Evolutionary conservation across 2,329 filamentous ascomycete species (phyloP), one percentile per base, ranked within the genome.

Genomic region (Cladosporium sp.): DNA sequence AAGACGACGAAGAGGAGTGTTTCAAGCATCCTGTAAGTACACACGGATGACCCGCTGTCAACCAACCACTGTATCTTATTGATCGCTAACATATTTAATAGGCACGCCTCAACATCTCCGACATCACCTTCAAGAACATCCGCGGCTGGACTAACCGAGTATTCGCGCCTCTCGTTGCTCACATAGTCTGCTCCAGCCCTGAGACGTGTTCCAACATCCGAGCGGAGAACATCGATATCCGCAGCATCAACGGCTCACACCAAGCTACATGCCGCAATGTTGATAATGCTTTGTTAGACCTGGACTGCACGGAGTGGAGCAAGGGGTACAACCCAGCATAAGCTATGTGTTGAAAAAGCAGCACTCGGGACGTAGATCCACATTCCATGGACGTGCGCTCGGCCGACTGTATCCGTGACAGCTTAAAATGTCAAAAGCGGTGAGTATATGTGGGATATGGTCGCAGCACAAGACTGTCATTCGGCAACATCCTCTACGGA

Each of bases 1-100:
- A 88, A 76, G 84, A 79, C 66, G 88, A 89, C 71, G 72, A 84
- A 58, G 88, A 85, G 2, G 79, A 88, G n/a, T 89, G 87, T 77
- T 82, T 84, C 54, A 70, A 85, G 74, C 85, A 78, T 70, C 87
- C 86, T 14, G 57, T 59, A n/a, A 58, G 32, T 14, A 21, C 28
- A 14, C 25, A 39, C 6, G 1, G 4, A 39, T n/a, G 34, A 39
- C 36, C 32, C 16, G 16, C 1, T 14, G 18, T 16, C 16, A 18
- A 16, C 3, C 16, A n/a, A 4, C 36, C 16, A 21, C 18, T n/a
- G 36, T n/a, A 43, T 21, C 18, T 0, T n/a, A 16, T 21, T 10
- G 39, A 16, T 21, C n/a, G 39, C 39, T 46, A 13, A 46, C 18
- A 21, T 1, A 36, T 34, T 21, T 84, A 77, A 69, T 85, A 86